Conservation (phyloP, 345 rosid species). For the Microthlaspi erraticum region DNA sequence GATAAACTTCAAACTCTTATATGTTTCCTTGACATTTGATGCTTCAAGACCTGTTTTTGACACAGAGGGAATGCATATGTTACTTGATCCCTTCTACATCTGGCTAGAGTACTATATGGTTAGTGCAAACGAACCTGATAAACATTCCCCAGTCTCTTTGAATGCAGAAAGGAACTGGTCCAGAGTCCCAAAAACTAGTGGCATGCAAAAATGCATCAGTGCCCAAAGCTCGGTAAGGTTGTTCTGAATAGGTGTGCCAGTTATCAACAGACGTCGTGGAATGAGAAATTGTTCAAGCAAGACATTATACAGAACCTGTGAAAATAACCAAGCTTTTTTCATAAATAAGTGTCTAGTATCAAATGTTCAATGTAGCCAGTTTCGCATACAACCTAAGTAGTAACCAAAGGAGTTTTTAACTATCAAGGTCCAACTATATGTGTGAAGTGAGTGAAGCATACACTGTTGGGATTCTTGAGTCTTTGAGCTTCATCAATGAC, state of each 20-base stretch:
- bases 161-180: slow-evolving; percentile 73
- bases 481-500: slow-evolving; percentile 92
- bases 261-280: slow-evolving; percentile 85
- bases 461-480: slow-evolving; percentile 88
- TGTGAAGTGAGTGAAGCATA: slow-evolving; percentile 47
- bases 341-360: slow-evolving; percentile 10
- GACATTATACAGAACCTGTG: slow-evolving; percentile 78
- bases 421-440: background rate
- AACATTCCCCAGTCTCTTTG: slow-evolving; percentile 63
- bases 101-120: slow-evolving; percentile 10
- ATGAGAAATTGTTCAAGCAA: slow-evolving; percentile 68
- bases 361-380: slow-evolving; percentile 10
- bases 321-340: slow-evolving; percentile 14
- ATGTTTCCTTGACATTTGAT: slow-evolving; percentile 50
- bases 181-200: slow-evolving; percentile 77
- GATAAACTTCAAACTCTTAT: slow-evolving; percentile 59
- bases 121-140: slow-evolving; percentile 54
- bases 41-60: slow-evolving; percentile 50
- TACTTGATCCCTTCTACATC: slow-evolving; percentile 6
- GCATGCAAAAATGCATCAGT: slow-evolving; percentile 92
- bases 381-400: background rate
- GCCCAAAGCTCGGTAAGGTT: slow-evolving; percentile 95
- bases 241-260: slow-evolving; percentile 92
- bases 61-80: slow-evolving; percentile 10
- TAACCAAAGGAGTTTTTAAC: background rate